Conservation (phyloP, 768 basidiomycete species). For the Amanita jacksonii region DNA sequence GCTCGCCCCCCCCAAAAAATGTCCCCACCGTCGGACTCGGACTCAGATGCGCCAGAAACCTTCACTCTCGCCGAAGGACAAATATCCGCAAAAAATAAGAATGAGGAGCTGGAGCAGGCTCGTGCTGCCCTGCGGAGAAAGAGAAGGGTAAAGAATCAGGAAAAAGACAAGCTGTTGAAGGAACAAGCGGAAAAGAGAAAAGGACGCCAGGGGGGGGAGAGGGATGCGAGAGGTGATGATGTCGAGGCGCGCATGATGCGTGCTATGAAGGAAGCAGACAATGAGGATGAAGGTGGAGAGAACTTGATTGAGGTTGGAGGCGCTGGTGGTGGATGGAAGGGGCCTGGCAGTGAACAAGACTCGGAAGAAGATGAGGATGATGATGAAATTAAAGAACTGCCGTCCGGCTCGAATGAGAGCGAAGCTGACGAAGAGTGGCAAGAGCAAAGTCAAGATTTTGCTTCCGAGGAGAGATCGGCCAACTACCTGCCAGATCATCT, state of each 20-base stretch:
- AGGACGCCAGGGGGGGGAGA: background rate
- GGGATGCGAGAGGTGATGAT: background rate
- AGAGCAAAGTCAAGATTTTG: background rate
- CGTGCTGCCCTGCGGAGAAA: background rate
- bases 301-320: background rate
- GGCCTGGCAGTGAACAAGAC: background rate
- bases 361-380: background rate
- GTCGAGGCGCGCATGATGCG: constrained; percentile 4
- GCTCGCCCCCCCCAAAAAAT: no score
- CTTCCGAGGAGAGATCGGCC: background rate
- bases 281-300: background rate
- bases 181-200: constrained; percentile 5
- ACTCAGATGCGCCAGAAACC: constrained; percentile 7
- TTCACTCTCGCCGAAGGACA: constrained; percentile 1
- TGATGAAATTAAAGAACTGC: background rate
- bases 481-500: constrained; percentile 5
- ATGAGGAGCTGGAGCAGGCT: constrained; percentile 1
- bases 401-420: background rate
- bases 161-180: constrained; percentile 6
- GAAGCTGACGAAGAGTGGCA: background rate
- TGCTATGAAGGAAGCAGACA: constrained; percentile 6
- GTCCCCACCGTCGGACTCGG: background rate
- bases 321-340: background rate
- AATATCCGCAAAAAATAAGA: background rate
- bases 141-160: constrained; percentile 4